Evolutionary conservation across 2,329 filamentous ascomycete genomes (phyloP).

Genomic region (Boeremia lycopersici): DNA sequence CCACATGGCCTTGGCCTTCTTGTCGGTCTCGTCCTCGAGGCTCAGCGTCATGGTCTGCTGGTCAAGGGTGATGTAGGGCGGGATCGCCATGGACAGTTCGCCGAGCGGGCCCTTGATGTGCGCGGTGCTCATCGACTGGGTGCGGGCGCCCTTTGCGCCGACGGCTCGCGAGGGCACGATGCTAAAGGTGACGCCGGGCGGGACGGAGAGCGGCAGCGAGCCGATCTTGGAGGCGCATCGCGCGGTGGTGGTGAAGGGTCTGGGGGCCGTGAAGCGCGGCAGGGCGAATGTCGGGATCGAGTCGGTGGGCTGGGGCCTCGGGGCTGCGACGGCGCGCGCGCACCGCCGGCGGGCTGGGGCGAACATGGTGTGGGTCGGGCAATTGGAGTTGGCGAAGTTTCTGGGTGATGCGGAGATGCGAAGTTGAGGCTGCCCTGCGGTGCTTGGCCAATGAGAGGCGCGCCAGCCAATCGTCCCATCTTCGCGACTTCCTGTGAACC

Average conservation of each 20-base stretch:
- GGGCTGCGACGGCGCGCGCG: conserved; percentile 58
- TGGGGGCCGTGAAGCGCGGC: conserved; percentile 59
- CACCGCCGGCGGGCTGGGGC: conserved; percentile 64
- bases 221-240: conserved; percentile 81
- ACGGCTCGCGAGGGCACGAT: conserved; percentile 68
- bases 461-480: neutral
- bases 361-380: conserved; percentile 61
- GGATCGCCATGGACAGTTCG: conserved; percentile 77
- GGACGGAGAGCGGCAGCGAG: conserved; percentile 60
- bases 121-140: conserved; percentile 69
- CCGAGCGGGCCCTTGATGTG: conserved; percentile 83
- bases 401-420: conserved; percentile 20
- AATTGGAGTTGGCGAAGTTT: conserved; percentile 28
- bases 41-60: conserved; percentile 70
- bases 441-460: neutral
- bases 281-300: conserved; percentile 75
- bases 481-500: conserved; percentile 10
- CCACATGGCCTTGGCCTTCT: conserved; percentile 93
- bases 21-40: conserved; percentile 70
- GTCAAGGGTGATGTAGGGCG: conserved; percentile 74
- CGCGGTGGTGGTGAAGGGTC: conserved; percentile 74
- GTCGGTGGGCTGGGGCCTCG: conserved; percentile 50
- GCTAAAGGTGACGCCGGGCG: conserved; percentile 68
- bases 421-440: conserved; percentile 14
- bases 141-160: conserved; percentile 62